Evolutionary conservation across 1,284 basidiomycete genomes (phyloP), one percentile per base, ranked within the genome.

Genomic region (Rhodotorula glutinis): DNA sequence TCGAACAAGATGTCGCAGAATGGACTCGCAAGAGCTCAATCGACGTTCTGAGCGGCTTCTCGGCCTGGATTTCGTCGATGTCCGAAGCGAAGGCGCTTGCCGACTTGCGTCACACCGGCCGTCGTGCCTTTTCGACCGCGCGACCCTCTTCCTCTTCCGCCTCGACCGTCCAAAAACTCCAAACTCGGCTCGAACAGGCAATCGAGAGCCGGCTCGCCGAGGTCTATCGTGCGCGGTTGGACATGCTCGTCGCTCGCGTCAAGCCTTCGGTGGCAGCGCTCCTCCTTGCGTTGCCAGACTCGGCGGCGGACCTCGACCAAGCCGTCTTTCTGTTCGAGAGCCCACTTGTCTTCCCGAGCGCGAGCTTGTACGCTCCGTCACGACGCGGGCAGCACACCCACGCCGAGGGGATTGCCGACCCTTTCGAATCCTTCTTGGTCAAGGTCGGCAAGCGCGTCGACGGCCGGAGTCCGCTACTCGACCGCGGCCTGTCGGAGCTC

Each of bases 341-440:
- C 9, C 69, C 66, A 7, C 59, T 74, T 30, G 53, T 62, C 5
- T 72, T 75, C 56, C 73, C 73, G 10, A 19, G 16, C 21, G 49
- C 58, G 4, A 25, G 27, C 17, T 40, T 38, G 27, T 43, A 52
- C 27, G 58, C 23, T n/a, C 63, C 16, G 21, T 60, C 8, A 46
- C 19, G 38, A 60, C 38, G 41, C 63, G 4, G 11, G 3, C 29
- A 19, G 19, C 29, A 33, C 29, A 29, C 3, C 21, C 16, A 4
- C 17, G 10, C 2, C 30, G 21, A 8, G 2, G 38, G 10, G 41
- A 33, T n/a, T 17, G 40, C 5, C 23, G 66, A 59, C 33, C 66
- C 71, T 30, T 72, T 74, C 61, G 62, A 58, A 10, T 16, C 56
- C 21, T 75, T 75, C 67, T 47, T 69, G n/a, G 41, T 43, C 11